Base-by-base conservation (phyloP, 345 rosid species). In the Pseudoturritis turrita region DNA sequence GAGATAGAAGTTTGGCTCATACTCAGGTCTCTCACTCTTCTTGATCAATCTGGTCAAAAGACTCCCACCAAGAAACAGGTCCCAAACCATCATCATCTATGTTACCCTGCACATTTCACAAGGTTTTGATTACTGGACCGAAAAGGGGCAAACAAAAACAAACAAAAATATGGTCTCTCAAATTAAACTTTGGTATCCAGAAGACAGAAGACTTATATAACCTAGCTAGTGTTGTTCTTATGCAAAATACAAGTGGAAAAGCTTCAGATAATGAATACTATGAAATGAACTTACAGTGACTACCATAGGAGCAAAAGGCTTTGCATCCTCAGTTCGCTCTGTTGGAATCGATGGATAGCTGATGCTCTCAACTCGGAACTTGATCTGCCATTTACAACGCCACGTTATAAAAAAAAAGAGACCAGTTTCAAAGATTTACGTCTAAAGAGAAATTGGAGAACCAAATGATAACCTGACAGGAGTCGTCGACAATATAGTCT, bases 251-350 rank as follows among this genome's bases (percentile, higher is more conserved):
- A 49, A 49, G 33, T 13, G 13, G 13, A 36, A 19, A 49, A 37
- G 21, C 22, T 43, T 52, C 10, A 59, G 45, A 26, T 26, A 22
- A 47, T n/a, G 40, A 29, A 8, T 29, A 19, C n/a, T 46, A 44
- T 57, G 58, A 19, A n/a, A 60, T 40, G 57, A 49, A 82, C 98
- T 88, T 82, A 94, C 96, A 25, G 81, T 81, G 62, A 94, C 68
- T 78, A 86, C 84, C 98, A 91, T 90, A 26, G 96, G 91, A 59
- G 96, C 91, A 82, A 93, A 90, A 70, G 97, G 92, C 77, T 89
- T 91, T 25, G 85, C 68, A 50, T 77, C 75, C 18, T 85, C 87
- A 17, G 77, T 76, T 62, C 78, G 85, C 76, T 89, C 96, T 40
- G 71, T 71, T 43, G 98, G 98, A 69, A 85, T 78, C 52, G 91